Evolutionary conservation across 805 yeast species (phyloP).

Genomic region (Ogataea siamensis): DNA sequence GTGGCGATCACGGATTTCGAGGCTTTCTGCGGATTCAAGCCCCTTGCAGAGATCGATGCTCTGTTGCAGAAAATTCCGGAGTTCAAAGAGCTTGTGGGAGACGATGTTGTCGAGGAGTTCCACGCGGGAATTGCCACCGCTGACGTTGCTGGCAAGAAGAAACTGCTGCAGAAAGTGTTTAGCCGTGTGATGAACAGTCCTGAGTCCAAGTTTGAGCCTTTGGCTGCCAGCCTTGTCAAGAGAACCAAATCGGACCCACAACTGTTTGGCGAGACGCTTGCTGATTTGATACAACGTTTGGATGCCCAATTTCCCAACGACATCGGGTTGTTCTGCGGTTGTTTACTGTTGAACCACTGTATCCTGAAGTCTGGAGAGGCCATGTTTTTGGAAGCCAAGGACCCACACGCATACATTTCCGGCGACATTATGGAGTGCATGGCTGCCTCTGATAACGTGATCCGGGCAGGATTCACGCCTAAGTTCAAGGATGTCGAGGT

Average conservation of each 20-base stretch:
- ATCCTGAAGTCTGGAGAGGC: slow-evolving; percentile 86
- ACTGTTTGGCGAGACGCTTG: slow-evolving; percentile 56
- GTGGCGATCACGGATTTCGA: slow-evolving; percentile 94
- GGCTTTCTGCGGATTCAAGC: slow-evolving; percentile 98
- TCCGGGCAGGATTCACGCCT: slow-evolving; percentile 99
- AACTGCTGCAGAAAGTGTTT: slow-evolving; percentile 71
- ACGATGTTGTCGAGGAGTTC: slow-evolving; percentile 54
- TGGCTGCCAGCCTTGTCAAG: slow-evolving; percentile 63
- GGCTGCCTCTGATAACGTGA: slow-evolving; percentile 99
- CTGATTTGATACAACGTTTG: slow-evolving; percentile 72
- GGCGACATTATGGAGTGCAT: slow-evolving; percentile 99
- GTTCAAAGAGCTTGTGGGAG: slow-evolving; percentile 67
- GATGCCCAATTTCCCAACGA: slow-evolving; percentile 90
- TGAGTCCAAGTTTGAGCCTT: slow-evolving; percentile 52
- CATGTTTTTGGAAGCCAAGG: slow-evolving; percentile 93
- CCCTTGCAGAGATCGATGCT: slow-evolving; percentile 70
- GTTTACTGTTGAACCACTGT: slow-evolving; percentile 88
- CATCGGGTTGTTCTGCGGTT: slow-evolving; percentile 94
- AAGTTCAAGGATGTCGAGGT: slow-evolving; percentile 94
- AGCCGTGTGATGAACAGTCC: slow-evolving; percentile 79
- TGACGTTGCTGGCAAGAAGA: slow-evolving; percentile 58
- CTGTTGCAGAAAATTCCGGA: slow-evolving; percentile 76
- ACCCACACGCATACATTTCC: slow-evolving; percentile 95
- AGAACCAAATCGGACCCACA: slow-evolving; percentile 61
- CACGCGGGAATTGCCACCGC: slow-evolving; percentile 42